Evolutionary conservation across 345 rosid genomes (phyloP).

Genomic region (Bretschneidera sinensis): DNA sequence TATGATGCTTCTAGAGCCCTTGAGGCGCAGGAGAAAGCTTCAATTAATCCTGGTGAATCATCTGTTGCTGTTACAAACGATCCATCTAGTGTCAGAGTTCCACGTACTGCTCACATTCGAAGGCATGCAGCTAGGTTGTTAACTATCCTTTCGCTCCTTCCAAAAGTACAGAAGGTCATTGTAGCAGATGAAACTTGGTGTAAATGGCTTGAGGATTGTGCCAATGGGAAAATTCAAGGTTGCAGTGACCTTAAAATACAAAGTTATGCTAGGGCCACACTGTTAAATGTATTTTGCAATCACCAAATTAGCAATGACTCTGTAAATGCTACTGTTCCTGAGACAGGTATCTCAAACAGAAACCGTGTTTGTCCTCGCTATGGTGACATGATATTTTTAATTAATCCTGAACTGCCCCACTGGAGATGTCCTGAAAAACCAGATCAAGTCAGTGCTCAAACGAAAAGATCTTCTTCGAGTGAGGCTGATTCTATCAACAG

Average conservation of each 20-base stretch:
- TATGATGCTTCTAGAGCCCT: slow-evolving; percentile 83
- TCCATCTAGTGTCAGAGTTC: slow-evolving; percentile 66
- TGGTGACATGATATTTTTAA: slow-evolving; percentile 66
- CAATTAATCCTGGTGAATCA: slow-evolving; percentile 41
- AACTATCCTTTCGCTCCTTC: slow-evolving; percentile 77
- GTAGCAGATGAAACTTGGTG: slow-evolving; percentile 65
- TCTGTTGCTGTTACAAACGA: slow-evolving; percentile 35
- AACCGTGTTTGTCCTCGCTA: slow-evolving; percentile 54
- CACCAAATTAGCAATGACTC: slow-evolving; percentile 33
- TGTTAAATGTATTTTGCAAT: slow-evolving; percentile 65
- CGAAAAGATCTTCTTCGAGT: slow-evolving; percentile 19
- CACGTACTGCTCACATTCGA: slow-evolving; percentile 85
- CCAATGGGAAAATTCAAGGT: slow-evolving; percentile 62
- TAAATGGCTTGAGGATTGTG: slow-evolving; percentile 96
- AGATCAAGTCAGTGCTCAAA: slow-evolving; percentile 24
- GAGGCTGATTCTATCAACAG: slow-evolving; percentile 28
- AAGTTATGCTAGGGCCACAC: slow-evolving; percentile 88
- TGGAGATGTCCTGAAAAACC: slow-evolving; percentile 63
- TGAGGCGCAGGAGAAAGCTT: slow-evolving; percentile 48
- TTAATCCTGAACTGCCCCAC: slow-evolving; percentile 78
- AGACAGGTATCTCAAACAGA: slow-evolving; percentile 29
- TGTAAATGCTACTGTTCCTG: slow-evolving; percentile 26
- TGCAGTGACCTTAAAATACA: slow-evolving; percentile 76
- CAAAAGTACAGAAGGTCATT: slow-evolving; percentile 65
- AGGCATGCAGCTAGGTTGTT: slow-evolving; percentile 92